Base-by-base conservation (phyloP, 805 yeast species). In the Tetrapisispora phaffii region DNA sequence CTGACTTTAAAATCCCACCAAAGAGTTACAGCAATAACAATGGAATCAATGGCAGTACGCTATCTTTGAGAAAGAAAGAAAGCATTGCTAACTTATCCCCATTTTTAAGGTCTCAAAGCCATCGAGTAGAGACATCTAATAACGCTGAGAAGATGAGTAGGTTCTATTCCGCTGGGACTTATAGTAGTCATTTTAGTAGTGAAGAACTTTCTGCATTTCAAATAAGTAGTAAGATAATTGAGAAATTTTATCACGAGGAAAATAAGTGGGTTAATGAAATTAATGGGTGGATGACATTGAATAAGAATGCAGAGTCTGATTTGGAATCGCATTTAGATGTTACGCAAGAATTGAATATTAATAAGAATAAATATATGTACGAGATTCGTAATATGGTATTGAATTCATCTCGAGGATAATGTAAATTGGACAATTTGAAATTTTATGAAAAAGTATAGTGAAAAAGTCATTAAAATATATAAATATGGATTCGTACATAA, bases 341-440 rank as follows among this genome's bases (percentile, higher is more conserved):
- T n/a, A n/a, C n/a, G n/a, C 7, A 28, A 4, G 38, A 49, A 13
- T 46, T 55, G 32, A 49, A 45, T 17, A 47, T 52, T 26, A 51
- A 56, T 28, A 50, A 46, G 33, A 54, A 53, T 31, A 56, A 58
- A 19, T 57, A 50, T 47, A 59, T 60, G 66, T 61, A 60, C 32
- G 67, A 60, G 42, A 62, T 62, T 9, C 50, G 67, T 42, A 60
- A 58, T 29, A 62, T 62, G 67, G 67, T 62, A 12, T 39, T 61
- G 23, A 60, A 56, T 40, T 62, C 67, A 2, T 56, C 65, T 13
- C 51, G 61, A 24, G 53, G 52, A 24, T 55, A 41, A 43, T 15
- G 23, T 15, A 16, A n/a, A 31, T n/a, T 16, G 7, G 20, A 32
- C 20, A 16, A 32, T 32, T 32, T n/a, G n/a, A n/a, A 32, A 32